Evolutionary conservation across 2,329 filamentous ascomycete species (phyloP).

Genomic region (Ophiostoma australiae): DNA sequence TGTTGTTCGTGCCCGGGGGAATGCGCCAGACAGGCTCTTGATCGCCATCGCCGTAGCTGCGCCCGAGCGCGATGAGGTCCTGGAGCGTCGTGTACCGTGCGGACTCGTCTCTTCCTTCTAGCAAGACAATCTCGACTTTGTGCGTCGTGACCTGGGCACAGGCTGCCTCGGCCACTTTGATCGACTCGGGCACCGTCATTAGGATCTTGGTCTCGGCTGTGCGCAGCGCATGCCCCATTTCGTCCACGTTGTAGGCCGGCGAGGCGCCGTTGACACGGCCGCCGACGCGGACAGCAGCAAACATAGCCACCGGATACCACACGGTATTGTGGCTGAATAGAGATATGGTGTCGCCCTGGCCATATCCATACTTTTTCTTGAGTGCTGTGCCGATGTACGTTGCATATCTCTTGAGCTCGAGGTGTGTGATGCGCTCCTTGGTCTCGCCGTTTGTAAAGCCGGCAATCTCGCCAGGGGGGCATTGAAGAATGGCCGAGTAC

Average conservation of each 20-base stretch:
- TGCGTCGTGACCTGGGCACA: background rate
- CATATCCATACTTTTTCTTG: background rate
- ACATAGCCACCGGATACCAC: slow-evolving; percentile 28
- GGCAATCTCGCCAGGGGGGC: background rate
- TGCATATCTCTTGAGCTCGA: background rate
- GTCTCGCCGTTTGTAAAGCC: background rate
- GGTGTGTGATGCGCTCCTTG: background rate
- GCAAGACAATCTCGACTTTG: background rate
- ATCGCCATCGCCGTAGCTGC: background rate
- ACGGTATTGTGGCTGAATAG: slow-evolving; percentile 12
- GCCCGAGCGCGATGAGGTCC: background rate
- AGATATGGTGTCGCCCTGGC: background rate
- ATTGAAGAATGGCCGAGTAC: background rate
- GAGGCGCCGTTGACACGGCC: slow-evolving; percentile 55
- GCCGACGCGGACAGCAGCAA: slow-evolving; percentile 31
- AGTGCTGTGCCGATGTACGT: background rate
- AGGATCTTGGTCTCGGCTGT: slow-evolving; percentile 53
- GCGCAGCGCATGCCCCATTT: slow-evolving; percentile 59
- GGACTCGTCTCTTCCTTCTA: background rate
- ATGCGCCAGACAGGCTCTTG: slow-evolving; percentile 15
- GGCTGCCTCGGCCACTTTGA: slow-evolving; percentile 3
- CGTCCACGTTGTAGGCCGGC: slow-evolving; percentile 58
- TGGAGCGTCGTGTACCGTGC: background rate
- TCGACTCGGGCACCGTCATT: slow-evolving; percentile 47
- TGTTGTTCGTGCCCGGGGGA: background rate